Percentiles rank a stretch among this genome's conserved stretches.
Evolutionary conservation across 257 asterid species (phyloP).

Genomic region (Przewalskia tangutica): DNA sequence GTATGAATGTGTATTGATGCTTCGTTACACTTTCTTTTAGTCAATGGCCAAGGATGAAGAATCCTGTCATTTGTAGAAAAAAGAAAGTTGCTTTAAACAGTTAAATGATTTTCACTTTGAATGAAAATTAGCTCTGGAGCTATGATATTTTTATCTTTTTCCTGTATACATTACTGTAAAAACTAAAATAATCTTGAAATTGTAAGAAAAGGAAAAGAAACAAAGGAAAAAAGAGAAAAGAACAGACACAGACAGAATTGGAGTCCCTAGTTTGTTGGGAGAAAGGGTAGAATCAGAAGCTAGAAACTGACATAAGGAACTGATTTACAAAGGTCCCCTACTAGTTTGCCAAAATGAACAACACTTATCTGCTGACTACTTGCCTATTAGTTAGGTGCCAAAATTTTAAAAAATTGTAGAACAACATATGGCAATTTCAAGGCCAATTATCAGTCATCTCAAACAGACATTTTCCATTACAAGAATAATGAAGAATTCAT

Average conservation of each 20-base stretch:
- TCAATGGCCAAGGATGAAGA: not conserved
- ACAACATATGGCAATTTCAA: not conserved
- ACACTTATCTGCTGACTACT: not conserved
- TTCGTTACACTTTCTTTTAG: not conserved
- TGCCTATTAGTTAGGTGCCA: not conserved
- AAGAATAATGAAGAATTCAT: not conserved
- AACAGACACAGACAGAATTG: not conserved
- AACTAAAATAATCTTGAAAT: not conserved
- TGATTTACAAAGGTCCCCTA: constrained; percentile 1
- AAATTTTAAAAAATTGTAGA: not conserved
- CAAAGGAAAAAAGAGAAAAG: not conserved
- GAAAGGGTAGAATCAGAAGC: not conserved
- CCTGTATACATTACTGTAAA: not conserved
- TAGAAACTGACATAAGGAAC: not conserved
- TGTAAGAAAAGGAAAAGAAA: not conserved
- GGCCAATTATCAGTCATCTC: not conserved
- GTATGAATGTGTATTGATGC: not conserved
- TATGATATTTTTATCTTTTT: not conserved
- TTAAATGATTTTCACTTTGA: not conserved
- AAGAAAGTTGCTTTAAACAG: not conserved
- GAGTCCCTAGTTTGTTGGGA: constrained; percentile 1
- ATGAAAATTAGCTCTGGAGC: not conserved
- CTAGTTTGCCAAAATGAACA: not conserved
- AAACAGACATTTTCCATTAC: not conserved
- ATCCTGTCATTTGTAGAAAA: not conserved